phyloP scores from a whole-genome alignment of 495 filamentous ascomycete species.

The Beverwykella pulmonaria region DNA sequence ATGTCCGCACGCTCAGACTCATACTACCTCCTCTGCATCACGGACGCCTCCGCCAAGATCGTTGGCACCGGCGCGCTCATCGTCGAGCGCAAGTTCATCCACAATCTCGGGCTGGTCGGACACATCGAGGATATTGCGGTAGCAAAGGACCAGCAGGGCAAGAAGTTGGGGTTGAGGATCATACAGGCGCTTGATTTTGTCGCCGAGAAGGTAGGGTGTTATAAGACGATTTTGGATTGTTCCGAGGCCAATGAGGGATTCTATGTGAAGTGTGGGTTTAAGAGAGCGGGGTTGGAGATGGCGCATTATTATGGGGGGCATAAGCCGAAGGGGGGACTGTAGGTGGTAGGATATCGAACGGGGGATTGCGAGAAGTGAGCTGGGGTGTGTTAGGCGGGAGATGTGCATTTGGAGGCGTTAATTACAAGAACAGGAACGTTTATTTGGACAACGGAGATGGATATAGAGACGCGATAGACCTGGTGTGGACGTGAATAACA shows the following conservation, averaged over 20 bases:
- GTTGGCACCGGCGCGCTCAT: slow-evolving; percentile 88
- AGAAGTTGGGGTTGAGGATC: slow-evolving; percentile 88
- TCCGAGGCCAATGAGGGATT: slow-evolving; percentile 91
- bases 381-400: too few relatives aligned
- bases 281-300: slow-evolving; percentile 93
- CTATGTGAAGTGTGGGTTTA: slow-evolving; percentile 97
- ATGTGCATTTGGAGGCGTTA: slow-evolving; percentile 26
- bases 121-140: slow-evolving; percentile 99
- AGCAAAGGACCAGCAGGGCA: slow-evolving; percentile 89
- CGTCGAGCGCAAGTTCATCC: slow-evolving; percentile 83
- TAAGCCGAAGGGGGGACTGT: slow-evolving; percentile 33
- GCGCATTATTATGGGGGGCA: slow-evolving; percentile 80
- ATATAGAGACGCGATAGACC: background rate
- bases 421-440: background rate
- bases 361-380: too few relatives aligned
- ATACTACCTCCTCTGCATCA: slow-evolving; percentile 84
- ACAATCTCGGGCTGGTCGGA: slow-evolving; percentile 75
- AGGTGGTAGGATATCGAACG: too few relatives aligned
- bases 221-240: slow-evolving; percentile 78
- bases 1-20: slow-evolving; percentile 75
- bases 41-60: slow-evolving; percentile 67
- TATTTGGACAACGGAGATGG: background rate
- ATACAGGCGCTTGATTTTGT: slow-evolving; percentile 94
- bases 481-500: background rate
- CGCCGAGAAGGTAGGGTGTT: slow-evolving; percentile 82